These are phyloP conservation scores for Tricholoma hemisulphureum DNA, from an alignment of 768 basidiomycete species.

Conservation along the genomic window DNA sequence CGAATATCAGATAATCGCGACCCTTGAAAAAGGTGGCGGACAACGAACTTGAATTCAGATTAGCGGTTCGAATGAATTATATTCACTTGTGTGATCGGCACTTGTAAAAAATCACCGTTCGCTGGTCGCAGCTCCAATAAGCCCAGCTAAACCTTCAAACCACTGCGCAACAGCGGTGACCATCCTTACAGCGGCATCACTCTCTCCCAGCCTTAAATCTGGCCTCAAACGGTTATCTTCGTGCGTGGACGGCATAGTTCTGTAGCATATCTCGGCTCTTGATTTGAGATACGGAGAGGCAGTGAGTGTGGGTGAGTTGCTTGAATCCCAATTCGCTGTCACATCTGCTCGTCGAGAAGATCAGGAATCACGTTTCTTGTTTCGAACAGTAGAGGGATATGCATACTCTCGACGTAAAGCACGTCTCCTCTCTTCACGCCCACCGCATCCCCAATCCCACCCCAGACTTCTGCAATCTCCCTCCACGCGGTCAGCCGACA, in stretches of 20 bases:
- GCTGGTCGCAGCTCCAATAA: conserved; percentile 20
- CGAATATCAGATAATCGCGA: too few species aligned
- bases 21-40: too few species aligned
- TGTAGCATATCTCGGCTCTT: conserved; percentile 67
- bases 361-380: neutral
- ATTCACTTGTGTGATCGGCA: neutral
- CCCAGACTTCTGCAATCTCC: conserved; percentile 73
- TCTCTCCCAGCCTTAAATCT: conserved; percentile 68
- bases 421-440: conserved; percentile 70
- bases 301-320: conserved; percentile 49
- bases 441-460: conserved; percentile 39
- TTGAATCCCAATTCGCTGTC: conserved; percentile 43
- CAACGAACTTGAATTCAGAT: too few species aligned
- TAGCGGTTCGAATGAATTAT: too few species aligned
- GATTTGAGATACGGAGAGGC: conserved; percentile 71
- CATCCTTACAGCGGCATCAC: conserved; percentile 65
- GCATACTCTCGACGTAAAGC: conserved; percentile 66
- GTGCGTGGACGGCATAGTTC: conserved; percentile 65
- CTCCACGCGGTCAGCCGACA: conserved; percentile 79
- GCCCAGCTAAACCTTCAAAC: conserved; percentile 74
- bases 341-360: conserved; percentile 42
- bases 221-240: conserved; percentile 64
- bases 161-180: conserved; percentile 66
- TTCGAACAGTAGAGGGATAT: conserved; percentile 1
- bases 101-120: neutral